A percentile compares a stretch with the other conserved stretches of the same genome.
Conservation (phyloP, 2,329 filamentous ascomycete genomes). For the Phaeosphaeria sp. region DNA sequence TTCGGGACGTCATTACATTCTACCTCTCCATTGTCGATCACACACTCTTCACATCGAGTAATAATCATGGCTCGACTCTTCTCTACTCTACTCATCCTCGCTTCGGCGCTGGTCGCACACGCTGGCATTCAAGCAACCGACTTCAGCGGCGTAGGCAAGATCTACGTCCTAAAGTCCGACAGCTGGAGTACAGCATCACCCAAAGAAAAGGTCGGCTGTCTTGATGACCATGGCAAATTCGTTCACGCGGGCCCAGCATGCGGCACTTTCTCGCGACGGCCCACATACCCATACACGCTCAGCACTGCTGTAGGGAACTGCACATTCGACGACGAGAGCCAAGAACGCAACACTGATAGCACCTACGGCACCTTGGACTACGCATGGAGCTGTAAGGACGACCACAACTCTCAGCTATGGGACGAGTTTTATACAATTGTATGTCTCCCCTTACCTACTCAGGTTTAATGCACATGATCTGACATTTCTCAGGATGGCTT, state of each 20-base stretch:
- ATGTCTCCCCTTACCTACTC: neutral
- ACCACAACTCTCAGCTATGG: slow-evolving; percentile 23
- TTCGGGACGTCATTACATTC: neutral
- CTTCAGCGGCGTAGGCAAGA: slow-evolving; percentile 38
- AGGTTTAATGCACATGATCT: neutral
- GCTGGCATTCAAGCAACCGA: slow-evolving; percentile 31
- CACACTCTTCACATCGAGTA: neutral
- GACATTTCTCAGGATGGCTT: slow-evolving; percentile 29
- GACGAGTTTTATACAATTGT: slow-evolving; percentile 43
- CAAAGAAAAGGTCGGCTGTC: slow-evolving; percentile 34
- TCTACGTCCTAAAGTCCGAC: slow-evolving; percentile 36
- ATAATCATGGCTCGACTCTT: slow-evolving; percentile 14
- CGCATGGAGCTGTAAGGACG: slow-evolving; percentile 35
- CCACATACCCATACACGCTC: slow-evolving; percentile 36
- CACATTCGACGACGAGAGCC: slow-evolving; percentile 35
- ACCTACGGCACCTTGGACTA: slow-evolving; percentile 31
- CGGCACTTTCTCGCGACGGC: slow-evolving; percentile 28
- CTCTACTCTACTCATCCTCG: slow-evolving; percentile 12
- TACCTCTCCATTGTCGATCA: neutral
- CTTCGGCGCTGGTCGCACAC: slow-evolving; percentile 14
- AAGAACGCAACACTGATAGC: slow-evolving; percentile 39
- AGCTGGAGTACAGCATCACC: slow-evolving; percentile 34
- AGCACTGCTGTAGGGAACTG: slow-evolving; percentile 38
- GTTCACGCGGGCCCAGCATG: slow-evolving; percentile 23
- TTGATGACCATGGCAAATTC: slow-evolving; percentile 32